Evolutionary conservation across 164 flowering plant genomes (phyloP), one percentile per base, ranked within the genome.

Genomic region (Berberis vulgaris): DNA sequence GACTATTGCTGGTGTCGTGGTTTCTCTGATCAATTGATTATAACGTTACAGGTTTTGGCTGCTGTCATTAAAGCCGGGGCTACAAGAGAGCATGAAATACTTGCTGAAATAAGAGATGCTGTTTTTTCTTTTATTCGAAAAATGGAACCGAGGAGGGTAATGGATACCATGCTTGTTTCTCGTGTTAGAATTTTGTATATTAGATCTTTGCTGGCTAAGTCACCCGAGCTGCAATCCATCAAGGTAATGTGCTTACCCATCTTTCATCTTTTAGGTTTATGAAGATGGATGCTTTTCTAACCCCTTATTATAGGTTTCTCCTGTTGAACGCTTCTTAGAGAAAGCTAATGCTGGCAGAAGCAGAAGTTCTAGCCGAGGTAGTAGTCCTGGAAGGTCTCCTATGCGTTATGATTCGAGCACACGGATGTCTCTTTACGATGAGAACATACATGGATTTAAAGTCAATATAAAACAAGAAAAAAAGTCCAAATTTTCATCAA

Each of bases 1-100:
- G 26, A 26, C 26, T 26, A 26, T 26, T 46, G 8, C 49, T 46
- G 5, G n/a, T 47, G n/a, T 43, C 60, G 41, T 52, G 9, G n/a
- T 8, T 44, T 45, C 10, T 54, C 50, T 62, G 13, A 57, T 5
- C 56, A 60, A 61, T 57, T 45, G 26, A 46, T 52, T 59, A 26
- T 41, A 6, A 42, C 1, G 9, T 63, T 68, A 49, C 85, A 95
- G 99, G 99, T 95, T 67, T 72, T 95, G 80, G 99, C 99, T 66
- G 99, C 99, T 42, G 99, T 95, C 49, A 95, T 95, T 39, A 95
- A 95, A 81, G 99, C 99, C 52, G 99, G 99, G 60, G 97, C 99
- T 69, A 86, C 99, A 52, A 83, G 97, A 69, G 99, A 95, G 84
- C 99, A 95, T 79, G 99, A 95, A 74, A 95, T 95, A 76, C 96